Conservation (phyloP, 192 early-diverging fungal genomes). For the Linderina pennispora region DNA sequence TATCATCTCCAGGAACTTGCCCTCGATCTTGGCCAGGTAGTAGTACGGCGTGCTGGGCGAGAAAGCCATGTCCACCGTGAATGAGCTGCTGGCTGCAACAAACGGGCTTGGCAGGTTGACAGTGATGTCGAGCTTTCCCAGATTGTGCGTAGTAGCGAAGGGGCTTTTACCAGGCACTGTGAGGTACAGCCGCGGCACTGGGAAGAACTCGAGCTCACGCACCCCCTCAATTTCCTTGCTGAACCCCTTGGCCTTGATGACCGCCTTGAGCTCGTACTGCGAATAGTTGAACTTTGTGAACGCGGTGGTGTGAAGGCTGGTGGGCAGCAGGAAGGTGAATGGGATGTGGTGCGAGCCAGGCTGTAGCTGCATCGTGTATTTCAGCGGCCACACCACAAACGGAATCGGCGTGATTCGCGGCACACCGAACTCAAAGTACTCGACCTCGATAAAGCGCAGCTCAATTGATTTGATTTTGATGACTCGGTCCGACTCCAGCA, state of each 20-base stretch:
- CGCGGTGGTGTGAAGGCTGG: neutral
- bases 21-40: neutral
- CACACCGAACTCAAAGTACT: conserved; percentile 4
- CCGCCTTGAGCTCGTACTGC: conserved; percentile 1
- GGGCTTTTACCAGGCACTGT: neutral
- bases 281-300: conserved; percentile 1
- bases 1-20: neutral
- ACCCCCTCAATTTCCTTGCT: neutral
- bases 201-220: neutral
- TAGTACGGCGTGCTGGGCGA: neutral
- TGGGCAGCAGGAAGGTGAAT: neutral
- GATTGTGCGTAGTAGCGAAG: neutral
- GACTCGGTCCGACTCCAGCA: neutral
- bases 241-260: neutral
- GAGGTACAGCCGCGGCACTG: neutral
- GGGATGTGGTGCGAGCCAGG: neutral
- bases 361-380: neutral
- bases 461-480: neutral
- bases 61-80: neutral
- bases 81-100: neutral
- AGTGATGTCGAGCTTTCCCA: neutral
- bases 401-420: neutral
- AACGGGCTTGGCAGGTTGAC: neutral
- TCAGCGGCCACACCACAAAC: neutral
- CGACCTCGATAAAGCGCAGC: conserved; percentile 1